These are phyloP conservation scores for Psilocybe cubensis DNA, from an alignment of 768 basidiomycete genomes.

Conservation along the genomic window DNA sequence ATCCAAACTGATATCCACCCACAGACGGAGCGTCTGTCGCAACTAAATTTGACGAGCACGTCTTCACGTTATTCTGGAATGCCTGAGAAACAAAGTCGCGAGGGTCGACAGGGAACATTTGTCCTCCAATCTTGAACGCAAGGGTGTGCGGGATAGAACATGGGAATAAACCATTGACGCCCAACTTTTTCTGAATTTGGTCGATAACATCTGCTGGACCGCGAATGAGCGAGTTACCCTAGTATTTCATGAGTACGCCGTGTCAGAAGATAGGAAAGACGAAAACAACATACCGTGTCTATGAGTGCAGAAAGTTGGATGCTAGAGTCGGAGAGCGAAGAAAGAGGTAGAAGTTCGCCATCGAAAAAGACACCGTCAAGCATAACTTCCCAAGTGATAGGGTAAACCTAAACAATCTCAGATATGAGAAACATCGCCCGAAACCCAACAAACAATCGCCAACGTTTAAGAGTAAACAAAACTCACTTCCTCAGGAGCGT, in stretches of 20 bases:
- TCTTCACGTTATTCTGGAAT: slow-evolving; percentile 35
- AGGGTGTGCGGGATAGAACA: slow-evolving; percentile 67
- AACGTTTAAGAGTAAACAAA: slow-evolving; percentile 16
- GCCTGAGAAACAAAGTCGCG: slow-evolving; percentile 65
- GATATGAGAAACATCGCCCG: background rate
- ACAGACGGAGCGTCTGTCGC: slow-evolving; percentile 63
- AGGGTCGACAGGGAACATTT: slow-evolving; percentile 73
- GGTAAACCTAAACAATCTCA: slow-evolving; percentile 48
- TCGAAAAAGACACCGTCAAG: slow-evolving; percentile 77
- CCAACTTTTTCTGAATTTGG: slow-evolving; percentile 46
- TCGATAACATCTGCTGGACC: slow-evolving; percentile 70
- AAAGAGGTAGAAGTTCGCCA: slow-evolving; percentile 60
- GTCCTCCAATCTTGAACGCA: slow-evolving; percentile 70
- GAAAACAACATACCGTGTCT: slow-evolving; percentile 59
- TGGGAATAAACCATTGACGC: slow-evolving; percentile 42
- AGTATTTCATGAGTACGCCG: background rate
- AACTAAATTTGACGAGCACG: slow-evolving; percentile 59
- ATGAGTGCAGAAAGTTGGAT: slow-evolving; percentile 67
- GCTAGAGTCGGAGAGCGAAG: slow-evolving; percentile 46
- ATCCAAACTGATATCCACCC: slow-evolving; percentile 69
- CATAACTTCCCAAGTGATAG: slow-evolving; percentile 73
- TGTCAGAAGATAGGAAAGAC: background rate
- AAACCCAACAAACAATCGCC: background rate
- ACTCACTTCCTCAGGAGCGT: slow-evolving; percentile 64
- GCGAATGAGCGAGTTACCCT: slow-evolving; percentile 81